Evolutionary conservation across 164 flowering plant genomes (phyloP), one percentile per base, ranked within the genome.

Genomic region (Berberis vulgaris): DNA sequence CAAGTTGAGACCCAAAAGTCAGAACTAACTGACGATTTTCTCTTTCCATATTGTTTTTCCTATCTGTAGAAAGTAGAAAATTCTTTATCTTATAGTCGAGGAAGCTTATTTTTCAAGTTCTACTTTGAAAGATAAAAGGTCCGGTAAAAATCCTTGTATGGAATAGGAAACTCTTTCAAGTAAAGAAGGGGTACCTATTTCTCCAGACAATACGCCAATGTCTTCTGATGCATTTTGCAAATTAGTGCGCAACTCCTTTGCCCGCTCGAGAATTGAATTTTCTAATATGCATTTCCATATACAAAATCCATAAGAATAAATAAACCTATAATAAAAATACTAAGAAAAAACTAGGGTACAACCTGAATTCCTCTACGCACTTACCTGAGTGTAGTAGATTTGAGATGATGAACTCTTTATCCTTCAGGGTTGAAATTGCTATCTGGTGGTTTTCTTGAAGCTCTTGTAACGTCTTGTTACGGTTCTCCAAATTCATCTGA

Each of bases 221-320:
- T 91, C 93, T 46, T 84, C 85, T 44, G 92, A 80, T 73, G 97
- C 95, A 78, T 66, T 69, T 71, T 81, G 82, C 68, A 91, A 69
- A 69, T 83, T 74, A 64, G 65, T 45, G 6, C 81, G 71, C 72
- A 91, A 63, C 75, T 78, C 87, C 82, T 85, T 91, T 63, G 97
- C 85, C 67, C 76, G 69, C 57, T 84, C 79, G 65, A 86, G 70
- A 54, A 88, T 68, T 59, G 77, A 73, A 58, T 73, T 90, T 67
- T 88, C 97, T 90, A 92, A 59, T 70, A 26, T 26, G 26, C 26
- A 26, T 26, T 26, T 26, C 26, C 26, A 26, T 26, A 26, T 26
- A 26, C 26, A 26, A 26, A 26, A 26, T 26, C 26, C 26, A 26
- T 26, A 26, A 26, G 26, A 26, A 26, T 26, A 26, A 26, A 26